Evolutionary conservation across 176 grass and related monocot species (phyloP).

Genomic region (Hsuehochloa calcarea): DNA sequence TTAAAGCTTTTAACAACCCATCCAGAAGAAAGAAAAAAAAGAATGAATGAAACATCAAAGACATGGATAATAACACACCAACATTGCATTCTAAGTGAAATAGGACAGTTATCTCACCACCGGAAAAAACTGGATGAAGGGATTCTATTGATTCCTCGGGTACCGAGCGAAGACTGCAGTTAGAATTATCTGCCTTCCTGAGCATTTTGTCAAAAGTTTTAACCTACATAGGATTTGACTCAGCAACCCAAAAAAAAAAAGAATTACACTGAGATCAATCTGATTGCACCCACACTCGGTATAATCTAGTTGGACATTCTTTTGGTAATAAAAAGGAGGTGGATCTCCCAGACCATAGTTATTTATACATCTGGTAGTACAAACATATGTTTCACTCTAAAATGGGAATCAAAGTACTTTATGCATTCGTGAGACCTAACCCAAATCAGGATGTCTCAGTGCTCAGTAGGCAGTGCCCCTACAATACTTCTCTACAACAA

Average conservation of each 20-base stretch:
- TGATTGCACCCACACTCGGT: not conserved
- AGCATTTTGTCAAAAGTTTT: conserved; percentile 84
- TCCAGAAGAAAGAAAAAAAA: conserved; percentile 13
- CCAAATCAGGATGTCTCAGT: not conserved
- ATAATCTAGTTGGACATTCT: not conserved
- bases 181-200: conserved; percentile 68
- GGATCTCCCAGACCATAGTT: not conserved
- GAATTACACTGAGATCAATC: not conserved
- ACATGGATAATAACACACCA: not conserved
- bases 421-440: not conserved
- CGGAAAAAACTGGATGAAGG: conserved; percentile 60
- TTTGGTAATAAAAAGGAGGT: conserved; percentile 5
- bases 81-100: not conserved
- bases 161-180: conserved; percentile 51
- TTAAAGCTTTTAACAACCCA: conserved; percentile 55
- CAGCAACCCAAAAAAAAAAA: conserved; percentile 21
- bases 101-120: conserved; percentile 33
- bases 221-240: conserved; percentile 45
- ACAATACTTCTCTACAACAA: not conserved
- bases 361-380: conserved; percentile 17
- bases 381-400: conserved; percentile 7
- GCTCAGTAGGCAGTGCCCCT: not conserved
- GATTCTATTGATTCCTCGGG: conserved; percentile 59
- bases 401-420: not conserved
- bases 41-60: conserved; percentile 7